Conservation (phyloP, 768 basidiomycete species). For the Vararia minispora region DNA sequence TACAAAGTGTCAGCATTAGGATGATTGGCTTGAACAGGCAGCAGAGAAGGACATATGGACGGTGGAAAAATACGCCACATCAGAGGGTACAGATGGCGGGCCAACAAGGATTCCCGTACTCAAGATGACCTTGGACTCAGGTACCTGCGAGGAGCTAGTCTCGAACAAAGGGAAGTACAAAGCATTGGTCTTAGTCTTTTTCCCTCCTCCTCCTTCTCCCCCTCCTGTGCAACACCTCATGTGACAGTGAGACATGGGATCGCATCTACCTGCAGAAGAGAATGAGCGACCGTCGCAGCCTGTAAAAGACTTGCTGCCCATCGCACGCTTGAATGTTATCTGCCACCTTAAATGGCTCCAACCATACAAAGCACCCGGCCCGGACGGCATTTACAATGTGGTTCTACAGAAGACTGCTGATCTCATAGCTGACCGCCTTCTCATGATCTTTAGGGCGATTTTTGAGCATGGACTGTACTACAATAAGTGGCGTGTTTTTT, state of each 20-base stretch:
- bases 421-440: conserved; percentile 8
- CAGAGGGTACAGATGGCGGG: conserved; percentile 9
- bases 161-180: conserved; percentile 17
- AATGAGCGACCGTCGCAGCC: conserved; percentile 7
- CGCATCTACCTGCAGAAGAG: not conserved
- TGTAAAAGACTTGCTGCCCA: not conserved
- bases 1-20: conserved; percentile 17
- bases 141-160: not conserved
- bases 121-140: not conserved
- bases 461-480: conserved; percentile 2
- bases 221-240: not conserved
- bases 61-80: conserved; percentile 4
- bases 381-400: conserved; percentile 16
- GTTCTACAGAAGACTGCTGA: conserved; percentile 11
- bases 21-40: conserved; percentile 13
- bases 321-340: conserved; percentile 10
- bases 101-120: conserved; percentile 13
- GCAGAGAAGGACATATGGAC: conserved; percentile 15
- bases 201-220: conserved; percentile 15
- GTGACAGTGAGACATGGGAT: no score
- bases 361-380: conserved; percentile 16
- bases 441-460: conserved; percentile 9
- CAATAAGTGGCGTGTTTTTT: conserved; percentile 5
- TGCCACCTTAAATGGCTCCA: conserved; percentile 4
- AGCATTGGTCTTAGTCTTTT: conserved; percentile 15